Evolutionary conservation across 768 basidiomycete species (phyloP), one percentile per base, ranked within the genome.

Genomic region (Tubosaeta sp.): DNA sequence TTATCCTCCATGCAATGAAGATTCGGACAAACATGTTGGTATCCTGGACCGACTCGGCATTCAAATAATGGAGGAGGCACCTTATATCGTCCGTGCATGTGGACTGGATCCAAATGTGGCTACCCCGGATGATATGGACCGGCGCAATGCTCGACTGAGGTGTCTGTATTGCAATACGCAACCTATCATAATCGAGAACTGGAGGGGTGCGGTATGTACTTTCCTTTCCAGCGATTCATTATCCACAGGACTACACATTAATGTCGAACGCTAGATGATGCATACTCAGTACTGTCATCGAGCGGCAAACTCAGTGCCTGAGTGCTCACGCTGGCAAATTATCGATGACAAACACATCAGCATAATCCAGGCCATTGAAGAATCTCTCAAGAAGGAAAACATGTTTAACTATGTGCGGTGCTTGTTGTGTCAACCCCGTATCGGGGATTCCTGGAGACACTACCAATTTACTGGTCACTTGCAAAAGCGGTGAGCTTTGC

Each of bases 51-150:
- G 31, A 32, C 31, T 32, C 3, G 31, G 31, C 31, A 14, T 32
- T 32, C 10, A 10, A 32, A 14, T 14, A 3, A 3, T 32, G 31
- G 31, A 32, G 2, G 47, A 34, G 3, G 54, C 46, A 12, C 47
- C 47, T 16, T 35, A 46, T 12, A 47, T 56, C 10, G 27, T 56
- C 5, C 40, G 13, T 32, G 19, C 40, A 9, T 56, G 54, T 11
- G 50, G 44, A 2, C 16, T 58, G 30, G 51, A 52, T 35, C 56
- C 48, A 1, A 35, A 27, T 9, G 39, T 50, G 18, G 55, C 57
- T n/a, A 58, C 48, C 2, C n/a, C 8, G 3, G 55, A 49, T 6
- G 51, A 57, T 11, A 57, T 58, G 57, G 48, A 57, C 19, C 29
- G 16, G 5, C 45, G 22, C 19, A 42, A 56, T 34, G 45, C 43